A percentile compares a stretch with the other conserved stretches of the same genome.
phyloP scores from a whole-genome alignment of 129 eudicot species.

The Artemisia annua region DNA sequence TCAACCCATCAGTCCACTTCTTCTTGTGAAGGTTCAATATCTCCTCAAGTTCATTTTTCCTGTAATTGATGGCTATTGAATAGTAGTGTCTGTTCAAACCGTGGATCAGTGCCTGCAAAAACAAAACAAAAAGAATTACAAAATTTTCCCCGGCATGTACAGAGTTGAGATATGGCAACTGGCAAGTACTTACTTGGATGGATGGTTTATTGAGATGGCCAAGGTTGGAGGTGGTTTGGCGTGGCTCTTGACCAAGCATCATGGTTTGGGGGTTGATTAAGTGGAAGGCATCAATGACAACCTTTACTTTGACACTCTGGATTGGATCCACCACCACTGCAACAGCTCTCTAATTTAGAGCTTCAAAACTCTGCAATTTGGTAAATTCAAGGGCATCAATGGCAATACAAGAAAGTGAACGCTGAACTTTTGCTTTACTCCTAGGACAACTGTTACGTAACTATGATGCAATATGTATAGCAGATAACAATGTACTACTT shows the following conservation, averaged over 20 bases:
- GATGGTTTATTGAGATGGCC: constrained; percentile 98
- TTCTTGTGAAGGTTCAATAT: constrained; percentile 90
- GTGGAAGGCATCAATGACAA: constrained; percentile 93
- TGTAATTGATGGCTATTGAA: constrained; percentile 86
- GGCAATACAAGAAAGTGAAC: not conserved
- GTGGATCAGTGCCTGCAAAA: constrained; percentile 79
- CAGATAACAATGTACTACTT: not conserved
- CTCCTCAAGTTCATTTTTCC: constrained; percentile 94
- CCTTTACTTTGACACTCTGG: constrained; percentile 96
- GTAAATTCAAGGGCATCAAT: not conserved
- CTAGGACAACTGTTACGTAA: not conserved
- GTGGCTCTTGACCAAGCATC: constrained; percentile 99
- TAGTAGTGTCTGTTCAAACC: constrained; percentile 92
- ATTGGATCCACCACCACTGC: constrained; percentile 98
- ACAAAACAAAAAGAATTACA: constrained; percentile 12
- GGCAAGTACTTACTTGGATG: constrained; percentile 40
- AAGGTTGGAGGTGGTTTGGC: constrained; percentile 92
- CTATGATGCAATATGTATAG: not conserved
- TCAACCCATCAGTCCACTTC: constrained; percentile 94
- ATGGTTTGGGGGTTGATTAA: constrained; percentile 92
- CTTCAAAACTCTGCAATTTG: constrained; percentile 80
- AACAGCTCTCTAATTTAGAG: constrained; percentile 87
- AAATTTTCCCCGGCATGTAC: not conserved
- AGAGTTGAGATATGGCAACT: not conserved
- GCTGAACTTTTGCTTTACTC: not conserved